These are phyloP conservation scores for Fusarium oligoseptatum DNA, from an alignment of 2,329 filamentous ascomycete species.

Conservation along the genomic window DNA sequence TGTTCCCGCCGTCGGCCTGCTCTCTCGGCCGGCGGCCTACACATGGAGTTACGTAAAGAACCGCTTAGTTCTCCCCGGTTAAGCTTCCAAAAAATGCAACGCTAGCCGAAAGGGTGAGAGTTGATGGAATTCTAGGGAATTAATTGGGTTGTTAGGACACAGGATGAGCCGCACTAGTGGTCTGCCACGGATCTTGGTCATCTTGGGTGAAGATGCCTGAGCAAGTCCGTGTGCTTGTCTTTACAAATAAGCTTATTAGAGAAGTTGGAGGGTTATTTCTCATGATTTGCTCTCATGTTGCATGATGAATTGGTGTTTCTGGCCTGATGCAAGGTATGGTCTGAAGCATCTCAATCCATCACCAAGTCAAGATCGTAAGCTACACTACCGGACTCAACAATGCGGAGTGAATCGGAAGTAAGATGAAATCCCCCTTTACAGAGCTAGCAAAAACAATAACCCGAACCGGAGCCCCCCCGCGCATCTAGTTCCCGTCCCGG, in stretches of 20 bases:
- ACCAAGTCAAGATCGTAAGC: not conserved
- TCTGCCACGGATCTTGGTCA: not conserved
- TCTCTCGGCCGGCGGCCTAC: not conserved
- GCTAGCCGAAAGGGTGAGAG: not conserved
- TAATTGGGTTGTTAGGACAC: not conserved
- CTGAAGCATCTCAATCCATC: not conserved
- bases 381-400: not conserved
- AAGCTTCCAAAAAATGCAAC: not conserved
- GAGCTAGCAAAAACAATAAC: not conserved
- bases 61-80: not conserved
- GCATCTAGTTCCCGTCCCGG: not conserved
- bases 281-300: not conserved
- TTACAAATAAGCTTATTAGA: not conserved
- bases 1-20: not conserved
- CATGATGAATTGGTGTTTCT: not conserved
- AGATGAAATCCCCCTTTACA: not conserved
- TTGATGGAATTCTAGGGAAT: not conserved
- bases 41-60: constrained; percentile 3
- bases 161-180: constrained; percentile 13
- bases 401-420: constrained; percentile 3
- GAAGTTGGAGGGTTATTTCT: not conserved
- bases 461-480: not conserved
- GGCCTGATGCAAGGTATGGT: not conserved
- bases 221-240: not conserved
- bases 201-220: not conserved